phyloP scores from a whole-genome alignment of 176 grass and related monocot species.

The Oryza nivara region DNA sequence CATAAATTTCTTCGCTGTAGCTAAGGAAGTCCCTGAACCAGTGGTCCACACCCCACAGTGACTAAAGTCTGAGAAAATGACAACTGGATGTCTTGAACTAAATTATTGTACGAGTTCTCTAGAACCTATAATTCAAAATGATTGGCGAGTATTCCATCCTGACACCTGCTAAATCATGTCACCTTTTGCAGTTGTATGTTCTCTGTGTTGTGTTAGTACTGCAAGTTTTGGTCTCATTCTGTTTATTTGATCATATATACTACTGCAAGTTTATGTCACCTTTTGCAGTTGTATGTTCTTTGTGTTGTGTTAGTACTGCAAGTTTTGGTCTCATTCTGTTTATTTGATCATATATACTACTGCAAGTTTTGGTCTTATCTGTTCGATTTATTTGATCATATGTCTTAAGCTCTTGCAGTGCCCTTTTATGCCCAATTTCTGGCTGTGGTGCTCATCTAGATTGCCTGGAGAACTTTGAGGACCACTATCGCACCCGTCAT shows the following conservation, averaged over 20 bases:
- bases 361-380: neutral
- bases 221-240: neutral
- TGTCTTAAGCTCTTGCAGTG: slow-evolving; percentile 49
- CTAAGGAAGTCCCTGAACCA: neutral
- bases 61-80: neutral
- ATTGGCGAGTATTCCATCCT: neutral
- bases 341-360: slow-evolving; percentile 4
- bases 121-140: neutral
- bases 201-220: neutral
- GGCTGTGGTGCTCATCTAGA: slow-evolving; percentile 73
- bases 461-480: slow-evolving; percentile 87
- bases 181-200: neutral
- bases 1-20: neutral
- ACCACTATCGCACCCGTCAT: slow-evolving; percentile 81
- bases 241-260: slow-evolving; percentile 9
- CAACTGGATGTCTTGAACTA: neutral
- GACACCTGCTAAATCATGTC: neutral
- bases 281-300: neutral
- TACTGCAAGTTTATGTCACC: neutral
- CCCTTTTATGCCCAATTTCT: slow-evolving; percentile 81
- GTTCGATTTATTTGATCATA: slow-evolving; percentile 22
- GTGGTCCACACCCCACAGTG: neutral
- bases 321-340: slow-evolving; percentile 1
- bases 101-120: neutral
- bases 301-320: neutral